Evolutionary conservation across 345 rosid species (phyloP), one percentile per base, ranked within the genome.

Genomic region (Melastoma malabathricum): DNA sequence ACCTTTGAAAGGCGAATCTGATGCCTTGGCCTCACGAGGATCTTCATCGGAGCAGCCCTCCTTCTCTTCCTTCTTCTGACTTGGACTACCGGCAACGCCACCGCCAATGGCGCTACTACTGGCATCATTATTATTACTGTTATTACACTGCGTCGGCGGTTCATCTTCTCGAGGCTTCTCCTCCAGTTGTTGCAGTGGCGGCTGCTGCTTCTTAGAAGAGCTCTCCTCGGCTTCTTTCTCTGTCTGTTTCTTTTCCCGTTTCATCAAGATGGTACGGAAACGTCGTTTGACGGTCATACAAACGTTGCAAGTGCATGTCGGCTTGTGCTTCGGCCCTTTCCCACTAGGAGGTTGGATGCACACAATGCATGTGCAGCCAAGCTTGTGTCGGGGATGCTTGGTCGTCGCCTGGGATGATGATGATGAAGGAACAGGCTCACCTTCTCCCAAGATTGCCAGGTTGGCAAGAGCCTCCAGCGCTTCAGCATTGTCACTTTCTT

Each of bases 311-410:
- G 76, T 75, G 65, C 98, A 92, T 34, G 81, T 41, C 62, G 55
- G 85, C 65, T 82, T 76, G 74, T 92, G 96, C 64, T 82, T 92
- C 34, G 89, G 89, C 48, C 89, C 92, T 61, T 63, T 66, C 51
- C 98, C 96, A 56, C 98, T 87, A 29, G 98, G 96, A 14, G 93
- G 89, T 60, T 86, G 98, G 59, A 86, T 75, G 72, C 97, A 92
- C 44, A 92, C 86, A 47, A 87, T 92, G 72, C 99, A 92, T 9
- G 83, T 62, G 77, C 99, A 92, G 59, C 88, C 99, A 46, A 66
- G 83, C 73, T 80, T 83, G 63, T 88, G 99, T 18, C 97, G 79
- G 12, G 97, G 97, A 53, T 92, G 98, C 74, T 78, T 92, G 20
- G 94, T 80, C 48, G 95, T 82, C 60, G 79, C 72, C 58, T 75